These are phyloP conservation scores for Phytophthora citricola DNA, from an alignment of 352 stramenopile species.

Conservation along the genomic window DNA sequence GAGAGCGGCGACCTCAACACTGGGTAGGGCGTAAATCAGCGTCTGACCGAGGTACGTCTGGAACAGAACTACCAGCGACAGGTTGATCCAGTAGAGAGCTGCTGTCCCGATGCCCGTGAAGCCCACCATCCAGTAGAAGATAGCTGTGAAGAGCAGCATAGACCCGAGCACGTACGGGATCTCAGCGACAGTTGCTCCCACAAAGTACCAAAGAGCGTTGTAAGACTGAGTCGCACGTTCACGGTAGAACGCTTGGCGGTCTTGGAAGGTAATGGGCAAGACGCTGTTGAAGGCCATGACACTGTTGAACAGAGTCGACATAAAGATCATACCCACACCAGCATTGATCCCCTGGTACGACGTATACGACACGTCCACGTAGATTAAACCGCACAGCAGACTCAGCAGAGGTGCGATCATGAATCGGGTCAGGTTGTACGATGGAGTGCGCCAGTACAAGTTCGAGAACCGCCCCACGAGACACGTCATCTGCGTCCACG, in stretches of 20 bases:
- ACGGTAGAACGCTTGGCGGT: conserved; percentile 90
- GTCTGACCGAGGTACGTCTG: not conserved
- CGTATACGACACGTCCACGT: conserved; percentile 5
- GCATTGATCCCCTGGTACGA: conserved; percentile 1
- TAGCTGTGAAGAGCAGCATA: too few relatives aligned
- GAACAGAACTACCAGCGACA: too few relatives aligned
- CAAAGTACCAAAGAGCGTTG: not conserved
- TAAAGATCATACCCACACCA: conserved; percentile 62
- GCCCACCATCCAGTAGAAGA: too few relatives aligned
- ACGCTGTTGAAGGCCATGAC: conserved; percentile 69
- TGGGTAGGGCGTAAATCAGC: not conserved
- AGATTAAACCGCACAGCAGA: not conserved
- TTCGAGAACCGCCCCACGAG: too few relatives aligned
- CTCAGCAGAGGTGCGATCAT: too few relatives aligned
- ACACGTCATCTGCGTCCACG: too few relatives aligned
- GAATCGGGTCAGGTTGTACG: too few relatives aligned
- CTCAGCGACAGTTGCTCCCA: not conserved
- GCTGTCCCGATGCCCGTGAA: too few relatives aligned
- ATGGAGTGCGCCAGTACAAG: too few relatives aligned
- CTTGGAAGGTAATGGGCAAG: conserved; percentile 71
- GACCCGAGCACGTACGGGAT: too few relatives aligned
- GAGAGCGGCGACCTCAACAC: too few relatives aligned
- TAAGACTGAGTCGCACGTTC: conserved; percentile 87
- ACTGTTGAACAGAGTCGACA: conserved; percentile 65
- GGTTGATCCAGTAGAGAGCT: too few relatives aligned